Evolutionary conservation across 2,329 filamentous ascomycete species (phyloP).

Genomic region (Tolypocladium album): DNA sequence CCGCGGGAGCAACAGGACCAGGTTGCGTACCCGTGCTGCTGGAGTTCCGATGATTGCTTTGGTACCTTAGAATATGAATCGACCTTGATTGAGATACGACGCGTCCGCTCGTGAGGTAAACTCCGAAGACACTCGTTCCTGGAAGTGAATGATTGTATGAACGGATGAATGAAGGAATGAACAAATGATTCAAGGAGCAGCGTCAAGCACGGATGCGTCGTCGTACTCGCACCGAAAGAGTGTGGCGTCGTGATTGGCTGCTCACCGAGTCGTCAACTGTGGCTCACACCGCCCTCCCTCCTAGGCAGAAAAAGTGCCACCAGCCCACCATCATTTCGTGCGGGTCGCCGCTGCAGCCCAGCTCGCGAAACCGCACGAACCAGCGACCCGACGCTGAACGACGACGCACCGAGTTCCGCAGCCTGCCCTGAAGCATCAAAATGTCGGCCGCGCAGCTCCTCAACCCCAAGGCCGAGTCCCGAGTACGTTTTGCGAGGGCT

Average conservation of each 20-base stretch:
- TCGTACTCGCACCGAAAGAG: neutral
- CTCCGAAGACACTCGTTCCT: too few relatives aligned
- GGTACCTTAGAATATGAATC: slow-evolving; percentile 11
- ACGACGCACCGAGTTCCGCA: slow-evolving; percentile 4
- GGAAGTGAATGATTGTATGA: too few relatives aligned
- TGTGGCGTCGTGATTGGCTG: slow-evolving; percentile 6
- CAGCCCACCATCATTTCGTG: slow-evolving; percentile 16
- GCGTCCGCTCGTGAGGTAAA: neutral
- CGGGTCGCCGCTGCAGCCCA: slow-evolving; percentile 14
- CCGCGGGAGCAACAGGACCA: neutral
- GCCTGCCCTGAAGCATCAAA: slow-evolving; percentile 11
- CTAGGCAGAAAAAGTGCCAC: slow-evolving; percentile 23
- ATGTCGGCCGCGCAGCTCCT: slow-evolving; percentile 98
- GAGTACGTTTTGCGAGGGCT: slow-evolving; percentile 47
- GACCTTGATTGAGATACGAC: slow-evolving; percentile 6
- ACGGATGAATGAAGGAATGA: too few relatives aligned
- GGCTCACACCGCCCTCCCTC: slow-evolving; percentile 19
- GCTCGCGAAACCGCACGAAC: slow-evolving; percentile 18
- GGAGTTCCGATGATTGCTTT: slow-evolving; percentile 8
- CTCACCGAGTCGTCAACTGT: neutral
- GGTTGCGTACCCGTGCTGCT: slow-evolving; percentile 1
- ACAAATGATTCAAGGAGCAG: too few relatives aligned
- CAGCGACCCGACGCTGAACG: slow-evolving; percentile 4
- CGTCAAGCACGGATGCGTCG: too few relatives aligned
- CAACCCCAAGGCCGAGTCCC: slow-evolving; percentile 97